phyloP scores from a whole-genome alignment of 139 green algal species.

The Gonium pectorale region DNA sequence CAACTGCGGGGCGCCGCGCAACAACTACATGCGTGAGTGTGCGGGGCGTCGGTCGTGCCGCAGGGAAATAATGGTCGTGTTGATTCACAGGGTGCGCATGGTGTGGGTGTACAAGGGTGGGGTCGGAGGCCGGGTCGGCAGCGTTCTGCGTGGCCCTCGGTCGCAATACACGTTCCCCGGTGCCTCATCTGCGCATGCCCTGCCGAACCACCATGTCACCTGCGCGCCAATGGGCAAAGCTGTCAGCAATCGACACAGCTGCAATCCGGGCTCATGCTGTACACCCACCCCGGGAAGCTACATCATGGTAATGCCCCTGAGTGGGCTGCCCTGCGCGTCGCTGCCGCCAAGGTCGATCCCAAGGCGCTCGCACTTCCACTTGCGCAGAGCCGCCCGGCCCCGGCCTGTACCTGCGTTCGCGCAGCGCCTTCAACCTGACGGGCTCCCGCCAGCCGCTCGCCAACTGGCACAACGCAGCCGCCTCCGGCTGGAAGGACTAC shows the following conservation, averaged over 20 bases:
- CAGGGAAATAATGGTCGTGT: not conserved
- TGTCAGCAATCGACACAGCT: not conserved
- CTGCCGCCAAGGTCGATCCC: not conserved
- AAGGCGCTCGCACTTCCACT: not conserved
- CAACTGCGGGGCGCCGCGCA: not conserved
- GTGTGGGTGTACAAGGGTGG: too few relatives aligned
- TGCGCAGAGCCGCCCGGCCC: slow-evolving; percentile 23
- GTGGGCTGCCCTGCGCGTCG: not conserved
- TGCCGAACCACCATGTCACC: not conserved
- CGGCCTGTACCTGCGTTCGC: slow-evolving; percentile 23
- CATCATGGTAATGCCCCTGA: too few relatives aligned
- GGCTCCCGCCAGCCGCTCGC: not conserved
- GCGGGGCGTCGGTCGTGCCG: not conserved
- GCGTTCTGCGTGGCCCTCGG: not conserved
- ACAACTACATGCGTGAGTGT: slow-evolving; percentile 12
- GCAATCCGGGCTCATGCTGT: not conserved
- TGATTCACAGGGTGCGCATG: not conserved
- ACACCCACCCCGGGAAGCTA: not conserved
- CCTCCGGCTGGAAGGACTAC: slow-evolving; percentile 23
- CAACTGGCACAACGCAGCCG: slow-evolving; percentile 2
- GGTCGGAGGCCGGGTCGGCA: too few relatives aligned
- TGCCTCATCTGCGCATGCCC: not conserved
- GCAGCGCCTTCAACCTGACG: slow-evolving; percentile 2
- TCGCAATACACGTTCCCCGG: not conserved
- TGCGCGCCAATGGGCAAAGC: not conserved